Evolutionary conservation across 2,329 filamentous ascomycete genomes (phyloP).

Genomic region (Camptophora hylomeconis): DNA sequence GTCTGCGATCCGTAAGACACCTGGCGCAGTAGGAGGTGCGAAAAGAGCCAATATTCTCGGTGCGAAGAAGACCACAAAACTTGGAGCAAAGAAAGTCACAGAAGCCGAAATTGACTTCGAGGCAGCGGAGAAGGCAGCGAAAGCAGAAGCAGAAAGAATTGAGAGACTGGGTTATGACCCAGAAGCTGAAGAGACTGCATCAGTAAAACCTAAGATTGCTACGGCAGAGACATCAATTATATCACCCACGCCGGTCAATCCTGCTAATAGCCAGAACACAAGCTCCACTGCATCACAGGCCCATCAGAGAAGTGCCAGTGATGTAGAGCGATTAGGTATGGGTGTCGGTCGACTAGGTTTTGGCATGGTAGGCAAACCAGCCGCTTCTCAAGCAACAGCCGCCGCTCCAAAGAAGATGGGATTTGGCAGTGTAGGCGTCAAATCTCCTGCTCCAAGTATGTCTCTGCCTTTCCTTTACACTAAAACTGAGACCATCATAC

Average conservation of each 20-base stretch:
- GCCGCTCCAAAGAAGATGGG: slow-evolving; percentile 64
- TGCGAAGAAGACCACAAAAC: slow-evolving; percentile 68
- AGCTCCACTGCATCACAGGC: slow-evolving; percentile 48
- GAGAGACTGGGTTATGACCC: slow-evolving; percentile 92
- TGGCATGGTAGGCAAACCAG: slow-evolving; percentile 57
- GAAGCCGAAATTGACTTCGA: slow-evolving; percentile 84
- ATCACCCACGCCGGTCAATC: slow-evolving; percentile 62
- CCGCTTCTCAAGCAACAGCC: slow-evolving; percentile 16
- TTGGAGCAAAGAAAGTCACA: slow-evolving; percentile 84
- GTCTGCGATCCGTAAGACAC: slow-evolving; percentile 65
- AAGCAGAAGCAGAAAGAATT: slow-evolving; percentile 92
- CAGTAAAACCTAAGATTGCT: slow-evolving; percentile 21
- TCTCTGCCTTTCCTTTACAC: slow-evolving; percentile 5
- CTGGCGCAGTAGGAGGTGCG: slow-evolving; percentile 43
- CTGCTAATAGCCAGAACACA: slow-evolving; percentile 35
- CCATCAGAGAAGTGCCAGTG: slow-evolving; percentile 50
- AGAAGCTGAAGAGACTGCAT: slow-evolving; percentile 58
- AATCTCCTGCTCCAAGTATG: slow-evolving; percentile 55
- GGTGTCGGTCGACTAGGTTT: slow-evolving; percentile 76
- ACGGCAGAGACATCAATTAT: slow-evolving; percentile 47
- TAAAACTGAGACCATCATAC: background rate
- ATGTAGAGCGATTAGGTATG: slow-evolving; percentile 84
- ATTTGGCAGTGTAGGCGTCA: slow-evolving; percentile 75
- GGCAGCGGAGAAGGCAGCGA: slow-evolving; percentile 90
- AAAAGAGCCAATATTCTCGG: slow-evolving; percentile 79